Percentiles rank a stretch among this genome's conserved stretches.
phyloP scores from a whole-genome alignment of 352 stramenopile species.

The Phytopythium ostracodes region DNA sequence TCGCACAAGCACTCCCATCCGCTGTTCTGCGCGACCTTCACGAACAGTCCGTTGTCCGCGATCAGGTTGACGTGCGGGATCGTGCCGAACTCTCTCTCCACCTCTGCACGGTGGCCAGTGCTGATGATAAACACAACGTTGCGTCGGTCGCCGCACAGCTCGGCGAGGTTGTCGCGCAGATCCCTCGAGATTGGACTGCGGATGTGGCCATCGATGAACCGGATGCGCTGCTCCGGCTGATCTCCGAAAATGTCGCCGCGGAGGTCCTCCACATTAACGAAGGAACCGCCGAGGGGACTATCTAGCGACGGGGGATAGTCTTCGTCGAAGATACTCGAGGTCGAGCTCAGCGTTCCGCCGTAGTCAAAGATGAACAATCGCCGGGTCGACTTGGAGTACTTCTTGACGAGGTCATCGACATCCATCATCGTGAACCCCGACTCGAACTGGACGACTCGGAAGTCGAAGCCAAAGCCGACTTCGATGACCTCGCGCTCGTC shows the following conservation, averaged over 20 bases:
- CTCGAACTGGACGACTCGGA: slow-evolving; percentile 94
- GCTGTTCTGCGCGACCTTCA: slow-evolving; percentile 31
- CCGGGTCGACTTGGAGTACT: slow-evolving; percentile 50
- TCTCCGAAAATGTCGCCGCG: slow-evolving; percentile 8
- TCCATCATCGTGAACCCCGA: slow-evolving; percentile 92
- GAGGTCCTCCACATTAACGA: not conserved
- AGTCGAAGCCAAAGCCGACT: slow-evolving; percentile 95
- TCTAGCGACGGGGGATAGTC: slow-evolving; percentile 45
- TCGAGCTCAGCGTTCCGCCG: slow-evolving; percentile 92
- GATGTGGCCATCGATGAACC: slow-evolving; percentile 66
- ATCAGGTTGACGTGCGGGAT: slow-evolving; percentile 57
- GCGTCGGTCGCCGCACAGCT: slow-evolving; percentile 48
- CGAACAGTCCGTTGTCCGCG: slow-evolving; percentile 65
- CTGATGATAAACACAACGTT: slow-evolving; percentile 75
- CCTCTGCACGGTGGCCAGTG: slow-evolving; percentile 45
- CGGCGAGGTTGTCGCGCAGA: slow-evolving; percentile 42
- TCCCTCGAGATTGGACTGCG: slow-evolving; percentile 61
- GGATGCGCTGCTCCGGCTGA: slow-evolving; percentile 27
- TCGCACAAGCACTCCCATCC: slow-evolving; percentile 65
- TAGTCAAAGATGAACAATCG: slow-evolving; percentile 98
- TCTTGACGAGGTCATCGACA: slow-evolving; percentile 81
- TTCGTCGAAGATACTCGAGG: slow-evolving; percentile 59
- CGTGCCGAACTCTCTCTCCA: slow-evolving; percentile 52
- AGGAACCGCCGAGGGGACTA: not conserved
- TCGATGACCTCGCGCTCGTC: slow-evolving; percentile 66